Base-by-base conservation (phyloP, 2,329 filamentous ascomycete species). In the Fusarium oxysporum region DNA sequence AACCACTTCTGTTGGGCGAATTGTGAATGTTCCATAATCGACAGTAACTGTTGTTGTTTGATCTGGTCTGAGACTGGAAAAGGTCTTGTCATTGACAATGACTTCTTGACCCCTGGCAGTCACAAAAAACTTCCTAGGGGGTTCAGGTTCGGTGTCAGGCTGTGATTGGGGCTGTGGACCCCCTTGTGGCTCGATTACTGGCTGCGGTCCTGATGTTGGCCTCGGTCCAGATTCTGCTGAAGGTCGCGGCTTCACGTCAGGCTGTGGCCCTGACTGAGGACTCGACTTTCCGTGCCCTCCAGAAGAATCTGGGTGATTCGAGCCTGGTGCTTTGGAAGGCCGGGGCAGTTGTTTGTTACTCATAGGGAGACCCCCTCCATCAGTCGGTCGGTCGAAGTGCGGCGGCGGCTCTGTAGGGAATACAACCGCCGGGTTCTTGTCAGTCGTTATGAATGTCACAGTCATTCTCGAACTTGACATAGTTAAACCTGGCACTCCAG, bases 361-460 rank as follows among this genome's bases (percentile, higher is more conserved):
- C 37, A 66, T 57, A 14, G 62, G 50, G 4, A 47, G 48, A 28
- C 65, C 41, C 14, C 62, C 61, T 41, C 44, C 57, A 16, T 50
- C 50, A 7, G 65, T 61, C 12, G 75, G 70, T 37, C 73, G 68
- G 30, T 81, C 82, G 70, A 86, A 87, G 68, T 79, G 72, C 1
- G 85, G 85, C 9, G 81, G 78, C 8, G 76, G 66, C 21, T 83
- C 78, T 5, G 82, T 80, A 2, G 84, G 76, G 66, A 82, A 80
- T 6, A 88, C 82, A 21, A 88, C 85, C 13, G 85, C 83, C 1
- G 87, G 87, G 62, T 89, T 89, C 76, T 88, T 89, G 75, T 88
- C 87, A 6, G 87, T 88, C 5, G 86, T 88, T 56, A 86, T 76
- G 51, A 87, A 84, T 7, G 83, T 86, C 51, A 86, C 72, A 10